Evolutionary conservation across 1,284 basidiomycete species (phyloP), one percentile per base, ranked within the genome.

Genomic region (Trametes sp.): DNA sequence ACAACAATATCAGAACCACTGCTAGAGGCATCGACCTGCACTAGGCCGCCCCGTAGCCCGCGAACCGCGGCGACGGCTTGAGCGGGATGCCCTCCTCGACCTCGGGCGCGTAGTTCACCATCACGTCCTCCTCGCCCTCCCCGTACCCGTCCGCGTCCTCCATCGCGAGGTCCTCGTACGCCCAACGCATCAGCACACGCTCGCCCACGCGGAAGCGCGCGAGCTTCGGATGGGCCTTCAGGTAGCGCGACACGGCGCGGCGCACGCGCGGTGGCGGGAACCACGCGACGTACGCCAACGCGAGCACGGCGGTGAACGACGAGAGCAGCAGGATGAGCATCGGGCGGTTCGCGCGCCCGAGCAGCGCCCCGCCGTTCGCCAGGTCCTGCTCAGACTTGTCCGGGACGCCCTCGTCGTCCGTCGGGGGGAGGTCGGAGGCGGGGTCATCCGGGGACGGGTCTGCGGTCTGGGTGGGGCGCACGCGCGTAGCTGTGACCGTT

Each of bases 141-240:
- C 44, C 65, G 54, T 77, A 74, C 53, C 67, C 74, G 44, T 75
- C 73, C 23, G 63, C 69, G 21, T 72, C 71, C 5, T 68, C 70
- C 21, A 75, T 61, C 52, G 66, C 69, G 31, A 76, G 46, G 54
- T 78, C 77, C 66, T 78, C 77, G 54, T 74, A 61, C 38, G 74
- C 75, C 77, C 78, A 78, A 28, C 73, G 73, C 53, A 79, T 62
- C 13, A 78, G 73, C 44, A 74, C 72, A 38, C 64, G 55, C 65
- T 79, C 76, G 33, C 75, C 73, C 4, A 75, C 74, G 41, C 75
- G 73, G 65, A 73, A 77, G 36, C 72, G 72, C 46, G 69, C 55
- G 26, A 75, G 56, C 21, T 64, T 59, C 46, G 73, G 69, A 54
- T 71, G 72, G 28, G 64, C 59, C 54, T 72, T 73, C 59, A 76